Evolutionary conservation across 345 rosid species (phyloP).

Genomic region (Eucalyptus camaldulensis): DNA sequence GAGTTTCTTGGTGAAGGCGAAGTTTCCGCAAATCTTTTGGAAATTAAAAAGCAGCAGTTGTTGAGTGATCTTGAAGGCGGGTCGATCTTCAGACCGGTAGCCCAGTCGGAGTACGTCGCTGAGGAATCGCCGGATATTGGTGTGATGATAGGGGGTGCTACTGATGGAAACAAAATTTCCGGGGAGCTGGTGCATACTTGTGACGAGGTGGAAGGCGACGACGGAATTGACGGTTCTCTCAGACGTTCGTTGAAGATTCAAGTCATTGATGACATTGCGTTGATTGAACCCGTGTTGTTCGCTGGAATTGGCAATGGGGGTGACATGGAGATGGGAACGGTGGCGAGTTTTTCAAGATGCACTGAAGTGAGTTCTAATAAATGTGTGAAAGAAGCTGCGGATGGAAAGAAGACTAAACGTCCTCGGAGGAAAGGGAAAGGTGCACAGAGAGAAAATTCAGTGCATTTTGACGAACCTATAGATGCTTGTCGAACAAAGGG

Average conservation of each 20-base stretch:
- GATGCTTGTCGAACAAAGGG: not conserved
- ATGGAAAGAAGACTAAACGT: slow-evolving; percentile 27
- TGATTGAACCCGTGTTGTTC: slow-evolving; percentile 32
- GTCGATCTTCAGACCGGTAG: not conserved
- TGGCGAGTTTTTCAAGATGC: slow-evolving; percentile 7
- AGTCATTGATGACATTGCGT: slow-evolving; percentile 65
- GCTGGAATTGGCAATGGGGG: slow-evolving; percentile 12
- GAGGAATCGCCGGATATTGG: not conserved
- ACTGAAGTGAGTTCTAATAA: not conserved
- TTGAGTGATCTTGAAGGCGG: slow-evolving; percentile 40
- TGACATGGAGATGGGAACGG: slow-evolving; percentile 4
- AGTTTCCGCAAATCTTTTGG: slow-evolving; percentile 17
- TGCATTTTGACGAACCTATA: not conserved
- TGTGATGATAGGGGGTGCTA: not conserved
- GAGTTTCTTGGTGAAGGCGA: not conserved
- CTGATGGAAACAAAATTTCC: not conserved
- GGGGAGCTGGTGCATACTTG: not conserved
- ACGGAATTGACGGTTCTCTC: slow-evolving; percentile 8
- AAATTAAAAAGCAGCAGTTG: slow-evolving; percentile 48
- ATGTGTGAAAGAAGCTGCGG: slow-evolving; percentile 10
- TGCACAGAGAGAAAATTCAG: not conserved
- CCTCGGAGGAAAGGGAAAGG: slow-evolving; percentile 27
- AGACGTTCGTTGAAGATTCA: slow-evolving; percentile 41
- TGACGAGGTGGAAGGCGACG: slow-evolving; percentile 1
- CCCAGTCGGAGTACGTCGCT: not conserved